Base-by-base conservation (phyloP, 805 yeast genomes). In the Candida broadrunensis region DNA sequence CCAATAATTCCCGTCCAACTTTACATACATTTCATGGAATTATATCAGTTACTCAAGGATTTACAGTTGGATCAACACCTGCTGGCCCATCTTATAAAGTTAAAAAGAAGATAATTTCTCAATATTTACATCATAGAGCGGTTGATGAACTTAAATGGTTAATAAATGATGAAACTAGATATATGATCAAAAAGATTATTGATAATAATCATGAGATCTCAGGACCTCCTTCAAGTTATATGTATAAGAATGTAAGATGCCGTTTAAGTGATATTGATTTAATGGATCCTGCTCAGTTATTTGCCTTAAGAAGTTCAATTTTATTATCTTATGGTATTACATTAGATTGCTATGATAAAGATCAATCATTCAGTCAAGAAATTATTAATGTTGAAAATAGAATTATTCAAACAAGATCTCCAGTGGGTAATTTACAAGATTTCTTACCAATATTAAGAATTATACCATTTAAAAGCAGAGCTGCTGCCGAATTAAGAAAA, bases 21-120 rank as follows among this genome's bases (percentile, higher is more conserved):
- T 65, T 75, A 39, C 77, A 77, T 56, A 83, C 89, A 1, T 85
- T 86, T 60, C 93, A 86, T 60, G 63, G 70, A 15, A 68, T 84
- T 2, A 66, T 84, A 33, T 72, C 84, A 0, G 59, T 67, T 18
- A 69, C 77, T 0, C 79, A 74, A 40, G 80, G 83, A 0, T 77
- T 72, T 48, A 82, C 88, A 0, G 67, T 82, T 14, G 88, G 88
- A 0, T 78, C 85, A 1, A 81, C 85, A 0, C 87, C 87, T 1
- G 72, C 65, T 43, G 76, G 83, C 1, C 60, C 55, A 0, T 62
- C 77, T 2, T 81, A 64, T 47, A 58, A 65, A 36, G 60, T 56
- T 36, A 71, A 74, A 53, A 72, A 78, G 50, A 80, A 78, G 52
- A 63, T 68, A 26, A 57, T 80, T 34, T 61, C 80, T 1, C 64